These are phyloP conservation scores for Suillus alpinus DNA, from an alignment of 768 basidiomycete species.

Conservation along the genomic window DNA sequence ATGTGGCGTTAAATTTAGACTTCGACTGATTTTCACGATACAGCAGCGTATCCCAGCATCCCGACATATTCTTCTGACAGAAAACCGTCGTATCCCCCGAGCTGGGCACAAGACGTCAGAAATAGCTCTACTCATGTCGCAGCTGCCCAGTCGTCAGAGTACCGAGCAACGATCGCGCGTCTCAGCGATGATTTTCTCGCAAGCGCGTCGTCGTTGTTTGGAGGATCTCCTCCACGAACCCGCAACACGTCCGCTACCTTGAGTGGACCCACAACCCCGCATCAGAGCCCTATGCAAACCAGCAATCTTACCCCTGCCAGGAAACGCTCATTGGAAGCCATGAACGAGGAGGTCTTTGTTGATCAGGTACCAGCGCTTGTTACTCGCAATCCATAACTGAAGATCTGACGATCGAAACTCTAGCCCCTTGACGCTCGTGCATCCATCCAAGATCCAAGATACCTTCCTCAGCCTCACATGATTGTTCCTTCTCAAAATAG, in stretches of 20 bases:
- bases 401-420: slow-evolving; percentile 21
- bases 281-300: slow-evolving; percentile 12
- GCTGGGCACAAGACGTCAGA: slow-evolving; percentile 23
- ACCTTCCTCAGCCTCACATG: slow-evolving; percentile 22
- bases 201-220: slow-evolving; percentile 30
- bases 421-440: slow-evolving; percentile 26
- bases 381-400: slow-evolving; percentile 21
- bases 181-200: slow-evolving; percentile 32
- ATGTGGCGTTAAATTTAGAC: not conserved
- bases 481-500: slow-evolving; percentile 22
- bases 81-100: slow-evolving; percentile 19
- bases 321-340: slow-evolving; percentile 30
- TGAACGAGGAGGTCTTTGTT: slow-evolving; percentile 25
- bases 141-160: slow-evolving; percentile 24
- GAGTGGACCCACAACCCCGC: slow-evolving; percentile 18
- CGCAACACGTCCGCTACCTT: slow-evolving; percentile 15
- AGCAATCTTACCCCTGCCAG: slow-evolving; percentile 25
- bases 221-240: slow-evolving; percentile 18
- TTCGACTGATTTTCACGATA: slow-evolving; percentile 5
- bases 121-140: slow-evolving; percentile 11
- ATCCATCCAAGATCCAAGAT: slow-evolving; percentile 23
- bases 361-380: slow-evolving; percentile 33
- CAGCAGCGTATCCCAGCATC: slow-evolving; percentile 10
- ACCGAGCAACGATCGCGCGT: slow-evolving; percentile 30
- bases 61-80: slow-evolving; percentile 16